These are phyloP conservation scores for Pseudogymnoascus sp. DNA, from an alignment of 2,329 filamentous ascomycete genomes.

Conservation along the genomic window DNA sequence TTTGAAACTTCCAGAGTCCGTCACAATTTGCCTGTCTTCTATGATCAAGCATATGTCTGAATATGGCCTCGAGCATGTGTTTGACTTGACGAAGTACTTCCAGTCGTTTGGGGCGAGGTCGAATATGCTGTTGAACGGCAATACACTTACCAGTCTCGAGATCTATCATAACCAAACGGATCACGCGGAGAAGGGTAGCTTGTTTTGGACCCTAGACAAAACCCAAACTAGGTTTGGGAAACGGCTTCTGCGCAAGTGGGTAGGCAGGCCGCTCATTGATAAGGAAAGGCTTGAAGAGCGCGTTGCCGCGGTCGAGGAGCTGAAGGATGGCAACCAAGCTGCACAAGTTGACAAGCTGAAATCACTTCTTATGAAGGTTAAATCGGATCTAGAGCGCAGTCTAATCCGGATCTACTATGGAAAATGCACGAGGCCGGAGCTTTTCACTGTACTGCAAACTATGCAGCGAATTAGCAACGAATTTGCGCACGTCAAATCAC, in stretches of 20 bases:
- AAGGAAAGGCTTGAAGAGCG: slow-evolving; percentile 65
- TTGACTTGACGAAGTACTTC: slow-evolving; percentile 94
- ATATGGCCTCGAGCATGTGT: slow-evolving; percentile 90
- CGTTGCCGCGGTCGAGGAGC: slow-evolving; percentile 76
- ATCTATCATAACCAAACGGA: slow-evolving; percentile 95
- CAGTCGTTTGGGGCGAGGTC: slow-evolving; percentile 88
- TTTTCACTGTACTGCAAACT: slow-evolving; percentile 75
- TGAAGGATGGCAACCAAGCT: slow-evolving; percentile 60
- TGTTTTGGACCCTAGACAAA: slow-evolving; percentile 93
- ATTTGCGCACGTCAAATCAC: slow-evolving; percentile 57
- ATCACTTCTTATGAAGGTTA: slow-evolving; percentile 60
- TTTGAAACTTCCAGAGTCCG: slow-evolving; percentile 71
- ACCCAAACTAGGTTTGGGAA: slow-evolving; percentile 86
- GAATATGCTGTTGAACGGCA: slow-evolving; percentile 94
- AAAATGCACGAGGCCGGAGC: slow-evolving; percentile 83
- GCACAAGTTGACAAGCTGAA: slow-evolving; percentile 64
- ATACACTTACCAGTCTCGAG: slow-evolving; percentile 85
- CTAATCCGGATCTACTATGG: slow-evolving; percentile 95
- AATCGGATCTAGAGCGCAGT: slow-evolving; percentile 80
- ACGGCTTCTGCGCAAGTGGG: slow-evolving; percentile 84
- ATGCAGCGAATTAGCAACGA: slow-evolving; percentile 73
- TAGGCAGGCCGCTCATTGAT: slow-evolving; percentile 80
- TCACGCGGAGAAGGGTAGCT: slow-evolving; percentile 70
- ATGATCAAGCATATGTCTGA: slow-evolving; percentile 93
- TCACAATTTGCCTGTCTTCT: slow-evolving; percentile 85